Base-by-base conservation (phyloP, 306 rosid species). In the Cucurbita moschata region DNA sequence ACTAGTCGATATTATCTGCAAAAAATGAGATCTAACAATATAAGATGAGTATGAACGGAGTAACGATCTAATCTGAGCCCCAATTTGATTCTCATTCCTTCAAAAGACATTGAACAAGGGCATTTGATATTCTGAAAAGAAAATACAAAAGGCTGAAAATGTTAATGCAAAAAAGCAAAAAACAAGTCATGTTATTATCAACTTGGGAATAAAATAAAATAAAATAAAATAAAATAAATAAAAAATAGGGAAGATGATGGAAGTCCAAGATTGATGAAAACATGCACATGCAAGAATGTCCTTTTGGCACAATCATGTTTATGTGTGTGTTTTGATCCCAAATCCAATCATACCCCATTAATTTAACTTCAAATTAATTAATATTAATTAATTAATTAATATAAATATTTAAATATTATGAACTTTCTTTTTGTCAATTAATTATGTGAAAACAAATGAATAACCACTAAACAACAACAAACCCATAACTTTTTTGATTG, bases 251-350 rank as follows among this genome's bases (percentile, higher is more conserved):
- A 11, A 15, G 72, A 42, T 66, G 72, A 66, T 66, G 72, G 52
- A 5, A 66, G 54, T 66, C 37, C 10, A 21, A 42, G 10, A 66
- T 66, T 66, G 49, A 15, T 62, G 0, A 43, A 18, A 67, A 21
- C 55, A 67, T 44, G 72, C 72, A 67, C 72, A 67, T 67, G 72
- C 72, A 67, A 67, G 55, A 67, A 67, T 67, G 72, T 67, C 40
- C 72, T 67, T 67, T 67, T 43, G 55, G 72, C 19, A 50, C 54
- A 67, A 67, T 67, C 72, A 67, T 67, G 54, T 67, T 19, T 44
- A 44, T 44, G 35, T 67, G 72, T 66, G 53, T 67, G 55, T 67
- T 67, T 67, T 67, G 72, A 67, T 67, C 72, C 72, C 40, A 67
- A 50, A 67, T 67, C 72, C 55, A 67, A 67, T 67, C 72, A 67